Evolutionary conservation across 768 basidiomycete genomes (phyloP).

Genomic region (Russula brevipes): DNA sequence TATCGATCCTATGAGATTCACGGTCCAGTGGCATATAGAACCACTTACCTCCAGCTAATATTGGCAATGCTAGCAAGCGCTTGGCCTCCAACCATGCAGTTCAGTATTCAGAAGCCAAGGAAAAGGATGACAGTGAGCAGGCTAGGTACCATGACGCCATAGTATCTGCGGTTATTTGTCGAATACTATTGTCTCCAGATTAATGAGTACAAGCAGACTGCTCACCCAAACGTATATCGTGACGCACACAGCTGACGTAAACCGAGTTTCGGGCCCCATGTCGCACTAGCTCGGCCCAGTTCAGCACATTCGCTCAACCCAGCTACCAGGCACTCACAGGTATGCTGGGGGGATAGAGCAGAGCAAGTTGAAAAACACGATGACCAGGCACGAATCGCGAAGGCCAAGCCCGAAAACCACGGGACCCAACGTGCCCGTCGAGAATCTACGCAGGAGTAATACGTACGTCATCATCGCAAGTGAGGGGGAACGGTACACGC

Average conservation of each 20-base stretch:
- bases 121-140: conserved; percentile 45
- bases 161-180: conserved; percentile 41
- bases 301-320: neutral
- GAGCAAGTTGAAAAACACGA: conserved; percentile 43
- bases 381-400: conserved; percentile 42
- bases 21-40: neutral
- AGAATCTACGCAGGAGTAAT: conserved; percentile 33
- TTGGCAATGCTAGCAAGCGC: conserved; percentile 48
- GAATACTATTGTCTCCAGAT: neutral
- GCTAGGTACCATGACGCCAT: conserved; percentile 46
- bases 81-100: conserved; percentile 60
- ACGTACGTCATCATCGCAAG: no score
- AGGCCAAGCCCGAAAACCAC: conserved; percentile 40
- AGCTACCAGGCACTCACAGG: conserved; percentile 32
- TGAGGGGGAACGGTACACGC: conserved; percentile 1
- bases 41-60: conserved; percentile 47
- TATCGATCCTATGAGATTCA: neutral
- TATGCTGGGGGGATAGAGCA: conserved; percentile 41
- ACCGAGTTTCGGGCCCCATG: conserved; percentile 76
- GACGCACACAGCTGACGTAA: conserved; percentile 79
- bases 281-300: conserved; percentile 36
- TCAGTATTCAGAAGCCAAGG: conserved; percentile 54
- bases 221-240: conserved; percentile 51
- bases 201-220: conserved; percentile 26
- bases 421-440: conserved; percentile 44